phyloP scores from a whole-genome alignment of 176 grass and related monocot genomes.

The Lolium perenne region DNA sequence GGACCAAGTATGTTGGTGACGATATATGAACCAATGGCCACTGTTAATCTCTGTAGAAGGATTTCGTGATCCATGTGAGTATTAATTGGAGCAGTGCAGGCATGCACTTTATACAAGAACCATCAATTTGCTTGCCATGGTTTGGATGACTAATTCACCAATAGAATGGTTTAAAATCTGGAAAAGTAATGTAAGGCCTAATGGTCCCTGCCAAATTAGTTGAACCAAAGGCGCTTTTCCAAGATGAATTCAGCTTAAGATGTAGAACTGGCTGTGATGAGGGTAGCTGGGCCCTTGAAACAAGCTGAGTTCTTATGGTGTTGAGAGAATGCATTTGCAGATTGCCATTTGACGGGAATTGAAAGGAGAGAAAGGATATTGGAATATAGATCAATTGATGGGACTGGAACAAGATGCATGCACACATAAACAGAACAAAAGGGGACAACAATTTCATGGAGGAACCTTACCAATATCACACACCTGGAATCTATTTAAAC shows the following conservation, averaged over 20 bases:
- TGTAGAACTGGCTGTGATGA: slow-evolving; percentile 33
- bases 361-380: slow-evolving; percentile 41
- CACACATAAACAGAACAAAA: slow-evolving; percentile 48
- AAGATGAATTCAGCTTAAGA: slow-evolving; percentile 43
- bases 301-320: slow-evolving; percentile 28
- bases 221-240: slow-evolving; percentile 41
- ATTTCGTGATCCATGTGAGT: slow-evolving; percentile 33
- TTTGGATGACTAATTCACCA: slow-evolving; percentile 39
- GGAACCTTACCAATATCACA: slow-evolving; percentile 32
- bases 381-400: slow-evolving; percentile 45
- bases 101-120: slow-evolving; percentile 30
- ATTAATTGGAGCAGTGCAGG: slow-evolving; percentile 43
- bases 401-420: slow-evolving; percentile 46
- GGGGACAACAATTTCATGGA: slow-evolving; percentile 30
- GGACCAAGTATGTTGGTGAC: slow-evolving; percentile 27
- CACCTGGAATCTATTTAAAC: slow-evolving; percentile 31
- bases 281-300: slow-evolving; percentile 43
- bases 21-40: slow-evolving; percentile 33
- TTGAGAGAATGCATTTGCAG: slow-evolving; percentile 39
- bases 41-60: slow-evolving; percentile 48
- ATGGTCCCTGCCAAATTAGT: slow-evolving; percentile 44
- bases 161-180: slow-evolving; percentile 41
- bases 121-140: slow-evolving; percentile 21
- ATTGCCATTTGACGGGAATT: slow-evolving; percentile 43
- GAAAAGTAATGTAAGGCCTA: slow-evolving; percentile 35